Base-by-base conservation (phyloP, 75 land plant genomes). In the Larix kaempferi region DNA sequence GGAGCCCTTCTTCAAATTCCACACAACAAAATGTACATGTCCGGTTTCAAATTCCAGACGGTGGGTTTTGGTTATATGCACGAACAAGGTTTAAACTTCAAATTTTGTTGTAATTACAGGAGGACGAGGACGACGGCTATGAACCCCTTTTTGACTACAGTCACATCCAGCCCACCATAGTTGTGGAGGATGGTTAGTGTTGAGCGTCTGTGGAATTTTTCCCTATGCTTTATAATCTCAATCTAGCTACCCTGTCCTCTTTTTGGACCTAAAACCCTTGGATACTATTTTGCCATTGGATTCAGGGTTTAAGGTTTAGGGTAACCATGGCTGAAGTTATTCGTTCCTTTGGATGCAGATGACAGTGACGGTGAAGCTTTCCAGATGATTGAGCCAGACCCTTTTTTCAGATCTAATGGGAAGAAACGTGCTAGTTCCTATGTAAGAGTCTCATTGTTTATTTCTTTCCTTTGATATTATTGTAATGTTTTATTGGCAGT, bases 121-220 rank as follows among this genome's bases (percentile, higher is more conserved):
- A 67, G 6, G 71, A 67, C 3, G 71, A 67, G 0, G 71, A 37
- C n/a, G 71, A 67, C 21, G 71, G 8, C 6, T 67, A 35, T 67
- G 71, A 39, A 41, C 71, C 71, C 44, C 71, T 67, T 33, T 67
- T 67, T 37, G 71, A 67, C 37, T 67, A 67, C 39, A 5, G n/a
- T 14, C 6, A 37, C 7, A 37, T 37, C 39, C 71, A 67, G 19
- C 49, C 49, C 8, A 2, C 49, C 44, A 37, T 67, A 21, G n/a
- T 37, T 37, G n/a, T 21, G 1, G 49, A 69, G 3, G 49, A 39
- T 8, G 72, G 72, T 67, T 2, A 19, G 72, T 39, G 39, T 19
- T 39, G 10, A n/a, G 6, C 6, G 39, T 2, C 8, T 64, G 35
- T 41, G 19, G 12, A 67, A 39, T 6, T 39, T 39, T 39, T 19